These are phyloP conservation scores for Magnaporthiopsis rhizophila DNA, from an alignment of 2,329 filamentous ascomycete species.

Conservation along the genomic window DNA sequence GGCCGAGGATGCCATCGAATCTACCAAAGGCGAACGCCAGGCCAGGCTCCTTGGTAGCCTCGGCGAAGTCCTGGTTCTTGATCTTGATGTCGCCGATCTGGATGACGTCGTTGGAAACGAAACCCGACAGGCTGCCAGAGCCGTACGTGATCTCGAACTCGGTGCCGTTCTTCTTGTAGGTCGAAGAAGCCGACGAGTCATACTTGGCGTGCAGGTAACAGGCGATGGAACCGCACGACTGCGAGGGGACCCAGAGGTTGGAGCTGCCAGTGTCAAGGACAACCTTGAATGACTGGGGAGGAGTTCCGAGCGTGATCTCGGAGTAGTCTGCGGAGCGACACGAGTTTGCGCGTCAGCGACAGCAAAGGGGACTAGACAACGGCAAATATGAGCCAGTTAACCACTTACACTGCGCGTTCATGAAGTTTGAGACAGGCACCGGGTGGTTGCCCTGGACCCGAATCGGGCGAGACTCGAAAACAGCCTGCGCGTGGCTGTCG, in stretches of 20 bases:
- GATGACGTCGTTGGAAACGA: constrained; percentile 82
- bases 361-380: not conserved
- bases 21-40: constrained; percentile 95
- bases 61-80: constrained; percentile 88
- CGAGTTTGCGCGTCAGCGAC: constrained; percentile 5
- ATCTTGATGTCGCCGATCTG: constrained; percentile 83
- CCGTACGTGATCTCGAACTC: constrained; percentile 92
- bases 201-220: constrained; percentile 98
- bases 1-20: constrained; percentile 93
- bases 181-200: constrained; percentile 80
- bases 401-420: constrained; percentile 92
- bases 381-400: not conserved
- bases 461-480: constrained; percentile 70
- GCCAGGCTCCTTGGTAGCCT: constrained; percentile 91
- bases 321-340: constrained; percentile 69
- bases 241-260: constrained; percentile 96
- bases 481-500: constrained; percentile 59
- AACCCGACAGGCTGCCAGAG: constrained; percentile 88
- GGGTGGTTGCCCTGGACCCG: constrained; percentile 62
- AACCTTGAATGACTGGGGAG: constrained; percentile 95
- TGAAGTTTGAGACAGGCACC: constrained; percentile 90
- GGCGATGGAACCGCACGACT: constrained; percentile 86
- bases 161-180: constrained; percentile 89
- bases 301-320: constrained; percentile 86
- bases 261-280: constrained; percentile 97